Percentiles rank a stretch among this genome's conserved stretches.
phyloP scores from a whole-genome alignment of 495 filamentous ascomycete genomes.

The Cladorrhinum samala region DNA sequence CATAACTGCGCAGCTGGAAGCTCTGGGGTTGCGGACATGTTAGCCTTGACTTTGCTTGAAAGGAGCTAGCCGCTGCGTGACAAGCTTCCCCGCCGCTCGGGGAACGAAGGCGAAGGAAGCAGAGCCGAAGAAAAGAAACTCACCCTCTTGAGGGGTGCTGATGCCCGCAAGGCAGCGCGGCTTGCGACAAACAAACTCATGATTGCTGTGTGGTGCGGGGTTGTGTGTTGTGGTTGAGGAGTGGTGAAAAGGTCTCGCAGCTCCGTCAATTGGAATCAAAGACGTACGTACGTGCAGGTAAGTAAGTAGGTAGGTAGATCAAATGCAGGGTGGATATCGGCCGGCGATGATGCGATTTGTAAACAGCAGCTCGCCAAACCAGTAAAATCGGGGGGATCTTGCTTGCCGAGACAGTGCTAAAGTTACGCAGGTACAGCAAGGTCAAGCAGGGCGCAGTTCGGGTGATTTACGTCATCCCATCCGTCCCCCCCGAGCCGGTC shows the following conservation, averaged over 20 bases:
- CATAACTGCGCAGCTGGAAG: constrained; percentile 41
- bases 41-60: not conserved
- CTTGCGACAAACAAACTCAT: constrained; percentile 32
- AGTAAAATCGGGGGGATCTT: not conserved
- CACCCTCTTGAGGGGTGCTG: constrained; percentile 29
- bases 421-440: not conserved
- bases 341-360: constrained; percentile 2
- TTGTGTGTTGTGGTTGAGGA: not conserved
- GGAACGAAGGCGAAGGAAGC: no score
- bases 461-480: constrained; percentile 12
- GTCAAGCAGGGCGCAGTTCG: constrained; percentile 1
- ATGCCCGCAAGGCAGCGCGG: constrained; percentile 26
- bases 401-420: not conserved
- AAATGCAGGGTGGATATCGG: not conserved
- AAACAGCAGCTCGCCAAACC: not conserved
- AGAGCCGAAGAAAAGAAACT: no score
- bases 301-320: not conserved
- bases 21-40: constrained; percentile 4
- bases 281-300: no score
- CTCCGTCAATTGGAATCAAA: constrained; percentile 5
- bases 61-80: no score
- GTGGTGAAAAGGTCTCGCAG: not conserved
- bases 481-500: not conserved
- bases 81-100: no score
- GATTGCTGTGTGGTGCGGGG: constrained; percentile 1